Evolutionary conservation across 768 basidiomycete genomes (phyloP).

Genomic region (Mycena chlorophos): DNA sequence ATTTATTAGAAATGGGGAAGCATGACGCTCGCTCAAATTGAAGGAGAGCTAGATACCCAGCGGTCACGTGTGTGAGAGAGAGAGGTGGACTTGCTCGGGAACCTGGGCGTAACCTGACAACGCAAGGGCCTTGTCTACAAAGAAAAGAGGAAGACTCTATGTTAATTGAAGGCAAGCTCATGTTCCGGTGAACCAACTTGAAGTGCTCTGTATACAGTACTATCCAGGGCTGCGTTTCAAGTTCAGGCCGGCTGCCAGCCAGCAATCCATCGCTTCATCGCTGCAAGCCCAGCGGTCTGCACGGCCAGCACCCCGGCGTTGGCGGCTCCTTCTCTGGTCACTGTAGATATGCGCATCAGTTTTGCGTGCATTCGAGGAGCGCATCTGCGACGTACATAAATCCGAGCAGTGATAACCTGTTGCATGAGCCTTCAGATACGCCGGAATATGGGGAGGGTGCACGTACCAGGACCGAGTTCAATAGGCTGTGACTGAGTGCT

Average conservation of each 20-base stretch:
- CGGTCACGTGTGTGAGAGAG: too few species aligned
- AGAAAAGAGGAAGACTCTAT: too few species aligned
- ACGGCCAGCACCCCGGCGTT: conserved; percentile 56
- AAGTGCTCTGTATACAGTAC: too few species aligned
- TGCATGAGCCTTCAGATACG: too few species aligned
- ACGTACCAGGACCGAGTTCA: too few species aligned
- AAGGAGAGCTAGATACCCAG: neutral
- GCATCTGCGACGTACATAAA: conserved; percentile 35
- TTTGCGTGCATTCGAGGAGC: neutral
- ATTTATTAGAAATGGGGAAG: conserved; percentile 14
- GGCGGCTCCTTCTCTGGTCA: conserved; percentile 30
- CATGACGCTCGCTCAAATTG: neutral
- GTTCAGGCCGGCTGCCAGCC: conserved; percentile 43
- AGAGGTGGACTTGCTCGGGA: too few species aligned
- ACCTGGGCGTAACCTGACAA: too few species aligned
- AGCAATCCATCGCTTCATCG: conserved; percentile 62
- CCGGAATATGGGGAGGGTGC: too few species aligned
- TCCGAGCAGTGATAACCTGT: conserved; percentile 75
- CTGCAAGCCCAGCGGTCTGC: conserved; percentile 50
- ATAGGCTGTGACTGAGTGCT: conserved; percentile 60
- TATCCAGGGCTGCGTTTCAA: too few species aligned
- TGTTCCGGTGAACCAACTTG: too few species aligned
- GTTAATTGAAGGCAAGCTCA: too few species aligned
- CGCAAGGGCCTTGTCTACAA: too few species aligned
- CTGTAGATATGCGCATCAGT: neutral